Percentiles rank a stretch among this genome's conserved stretches.
Conservation (phyloP, 1,284 basidiomycete genomes). For the Pascua guehoae region DNA sequence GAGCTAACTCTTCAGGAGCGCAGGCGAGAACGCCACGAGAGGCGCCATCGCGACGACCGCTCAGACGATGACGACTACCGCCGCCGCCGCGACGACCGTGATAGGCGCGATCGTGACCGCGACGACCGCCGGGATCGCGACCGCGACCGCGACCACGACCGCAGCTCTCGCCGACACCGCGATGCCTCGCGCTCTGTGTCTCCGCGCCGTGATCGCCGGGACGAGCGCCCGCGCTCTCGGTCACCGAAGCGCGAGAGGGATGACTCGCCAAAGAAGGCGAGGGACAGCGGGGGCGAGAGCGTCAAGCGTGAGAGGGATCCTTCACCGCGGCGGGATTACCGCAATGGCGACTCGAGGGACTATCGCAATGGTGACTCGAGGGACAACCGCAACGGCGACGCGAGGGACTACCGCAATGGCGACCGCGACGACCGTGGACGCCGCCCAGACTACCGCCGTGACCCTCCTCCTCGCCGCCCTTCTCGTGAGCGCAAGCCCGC, state of each 20-base stretch:
- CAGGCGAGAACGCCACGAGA: constrained; percentile 13
- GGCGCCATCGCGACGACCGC: constrained; percentile 5
- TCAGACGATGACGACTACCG: constrained; percentile 8
- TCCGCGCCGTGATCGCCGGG: constrained; percentile 16
- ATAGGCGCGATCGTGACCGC: constrained; percentile 15
- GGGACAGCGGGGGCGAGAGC: not conserved
- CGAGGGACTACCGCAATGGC: not conserved
- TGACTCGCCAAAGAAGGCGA: not conserved
- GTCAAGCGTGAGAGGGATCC: not conserved
- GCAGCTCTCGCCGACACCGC: not conserved
- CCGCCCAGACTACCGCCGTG: constrained; percentile 16
- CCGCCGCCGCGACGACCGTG: constrained; percentile 25
- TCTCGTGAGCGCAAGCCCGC: constrained; percentile 20
- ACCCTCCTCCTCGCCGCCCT: constrained; percentile 21
- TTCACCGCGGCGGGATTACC: not conserved
- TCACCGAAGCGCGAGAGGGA: constrained; percentile 5
- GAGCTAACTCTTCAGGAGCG: constrained; percentile 12
- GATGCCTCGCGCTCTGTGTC: constrained; percentile 1
- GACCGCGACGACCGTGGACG: constrained; percentile 28
- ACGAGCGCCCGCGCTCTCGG: constrained; percentile 13
- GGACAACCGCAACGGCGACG: not conserved
- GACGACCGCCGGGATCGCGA: constrained; percentile 10
- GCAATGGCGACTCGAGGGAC: not conserved
- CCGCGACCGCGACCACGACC: constrained; percentile 4
- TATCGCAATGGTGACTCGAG: not conserved